Evolutionary conservation across 169 alveolate species (phyloP).

Genomic region (Plasmodium blacklocki): DNA sequence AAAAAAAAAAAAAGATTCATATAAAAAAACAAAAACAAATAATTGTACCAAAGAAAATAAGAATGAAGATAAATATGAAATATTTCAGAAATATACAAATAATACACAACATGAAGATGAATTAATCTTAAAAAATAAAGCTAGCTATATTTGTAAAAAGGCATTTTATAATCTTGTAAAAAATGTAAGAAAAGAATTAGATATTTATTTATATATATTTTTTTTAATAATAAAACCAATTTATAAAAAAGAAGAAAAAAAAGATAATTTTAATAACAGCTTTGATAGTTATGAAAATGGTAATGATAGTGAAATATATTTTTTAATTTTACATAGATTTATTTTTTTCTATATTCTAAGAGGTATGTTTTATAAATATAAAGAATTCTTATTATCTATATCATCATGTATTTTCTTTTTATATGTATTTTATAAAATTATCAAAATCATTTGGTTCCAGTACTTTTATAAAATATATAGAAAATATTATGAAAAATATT

Average conservation of each 20-base stretch:
- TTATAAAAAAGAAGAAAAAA: conserved; percentile 40
- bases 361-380: conserved; percentile 37
- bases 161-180: conserved; percentile 18
- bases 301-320: conserved; percentile 67
- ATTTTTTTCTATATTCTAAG: conserved; percentile 48
- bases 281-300: conserved; percentile 49
- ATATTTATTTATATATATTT: conserved; percentile 33
- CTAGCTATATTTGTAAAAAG: background rate
- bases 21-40: background rate
- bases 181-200: conserved; percentile 42
- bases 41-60: background rate
- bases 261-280: conserved; percentile 23
- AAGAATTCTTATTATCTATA: conserved; percentile 41
- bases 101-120: background rate
- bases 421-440: conserved; percentile 49
- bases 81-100: background rate
- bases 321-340: conserved; percentile 57
- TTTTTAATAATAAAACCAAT: conserved; percentile 57
- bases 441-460: conserved; percentile 35
- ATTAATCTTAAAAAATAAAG: background rate
- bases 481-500: conserved; percentile 41
- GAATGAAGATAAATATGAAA: background rate
- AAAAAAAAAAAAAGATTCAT: background rate
- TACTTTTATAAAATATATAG: conserved; percentile 46
- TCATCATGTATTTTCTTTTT: conserved; percentile 17